A percentile compares a stretch with the other conserved stretches of the same genome.
Conservation (phyloP, 495 filamentous ascomycete species). For the Tuber umbilicatum region DNA sequence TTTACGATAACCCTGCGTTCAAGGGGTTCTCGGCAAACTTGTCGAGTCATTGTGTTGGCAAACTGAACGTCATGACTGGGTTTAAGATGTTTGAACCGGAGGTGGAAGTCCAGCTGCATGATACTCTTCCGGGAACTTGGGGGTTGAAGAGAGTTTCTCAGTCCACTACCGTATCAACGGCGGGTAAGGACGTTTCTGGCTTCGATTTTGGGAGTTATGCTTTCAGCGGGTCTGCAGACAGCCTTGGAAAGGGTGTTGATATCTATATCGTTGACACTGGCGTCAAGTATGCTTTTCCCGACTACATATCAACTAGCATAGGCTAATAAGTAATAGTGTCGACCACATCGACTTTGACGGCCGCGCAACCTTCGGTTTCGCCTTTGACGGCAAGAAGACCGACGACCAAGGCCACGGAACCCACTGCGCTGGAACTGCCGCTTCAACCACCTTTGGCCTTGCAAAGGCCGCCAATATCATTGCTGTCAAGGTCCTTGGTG, state of each 20-base stretch:
- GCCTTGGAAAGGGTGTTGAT: constrained; percentile 47
- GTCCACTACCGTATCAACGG: constrained; percentile 26
- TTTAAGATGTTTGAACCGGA: constrained; percentile 44
- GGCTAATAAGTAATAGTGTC: constrained; percentile 9
- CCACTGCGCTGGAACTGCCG: constrained; percentile 64
- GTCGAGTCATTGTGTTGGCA: constrained; percentile 41
- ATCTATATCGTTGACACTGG: constrained; percentile 52
- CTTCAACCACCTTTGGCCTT: constrained; percentile 58
- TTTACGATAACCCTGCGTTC: constrained; percentile 48
- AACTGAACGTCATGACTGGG: constrained; percentile 44
- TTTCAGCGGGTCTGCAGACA: constrained; percentile 38
- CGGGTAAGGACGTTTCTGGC: constrained; percentile 5
- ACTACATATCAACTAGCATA: background rate
- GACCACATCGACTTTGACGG: constrained; percentile 47
- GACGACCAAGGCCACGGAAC: constrained; percentile 51
- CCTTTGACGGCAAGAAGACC: constrained; percentile 35
- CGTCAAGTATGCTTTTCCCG: constrained; percentile 39
- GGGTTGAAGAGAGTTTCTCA: constrained; percentile 50
- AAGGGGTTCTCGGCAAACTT: constrained; percentile 46
- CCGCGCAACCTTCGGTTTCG: constrained; percentile 45
- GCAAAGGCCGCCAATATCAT: constrained; percentile 61
- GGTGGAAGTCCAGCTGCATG: constrained; percentile 28
- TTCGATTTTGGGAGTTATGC: constrained; percentile 45
- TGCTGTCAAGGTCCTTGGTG: constrained; percentile 62
- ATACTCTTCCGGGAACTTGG: constrained; percentile 44